phyloP scores from a whole-genome alignment of 2,329 filamentous ascomycete species.

The Gyromitra esculenta region DNA sequence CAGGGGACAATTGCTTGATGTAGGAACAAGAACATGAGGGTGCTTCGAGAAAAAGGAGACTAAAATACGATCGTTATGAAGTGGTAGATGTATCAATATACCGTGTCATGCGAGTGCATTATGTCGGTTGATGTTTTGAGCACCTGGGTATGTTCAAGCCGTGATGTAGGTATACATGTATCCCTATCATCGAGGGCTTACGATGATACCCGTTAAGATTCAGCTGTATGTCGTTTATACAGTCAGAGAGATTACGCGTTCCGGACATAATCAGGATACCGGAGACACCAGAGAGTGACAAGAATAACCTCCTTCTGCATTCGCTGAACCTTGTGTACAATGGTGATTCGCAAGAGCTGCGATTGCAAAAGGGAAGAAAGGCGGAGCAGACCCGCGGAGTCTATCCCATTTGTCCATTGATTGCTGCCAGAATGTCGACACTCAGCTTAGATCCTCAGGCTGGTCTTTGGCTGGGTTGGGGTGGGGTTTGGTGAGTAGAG shows the following conservation, averaged over 20 bases:
- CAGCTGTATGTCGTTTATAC: constrained; percentile 19
- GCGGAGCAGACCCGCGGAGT: constrained; percentile 19
- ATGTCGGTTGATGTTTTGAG: constrained; percentile 41
- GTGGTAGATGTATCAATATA: constrained; percentile 27
- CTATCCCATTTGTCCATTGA: constrained; percentile 34
- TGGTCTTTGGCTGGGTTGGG: constrained; percentile 28
- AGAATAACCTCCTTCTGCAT: constrained; percentile 31
- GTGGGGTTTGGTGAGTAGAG: constrained; percentile 6
- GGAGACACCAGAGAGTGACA: constrained; percentile 37
- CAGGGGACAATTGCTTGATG: constrained; percentile 34
- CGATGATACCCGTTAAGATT: constrained; percentile 29
- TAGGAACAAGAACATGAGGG: constrained; percentile 28
- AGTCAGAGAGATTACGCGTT: constrained; percentile 41
- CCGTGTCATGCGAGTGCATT: constrained; percentile 35
- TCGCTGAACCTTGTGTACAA: constrained; percentile 29
- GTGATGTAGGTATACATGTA: background rate
- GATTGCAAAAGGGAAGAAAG: constrained; percentile 15
- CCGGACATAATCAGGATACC: constrained; percentile 32
- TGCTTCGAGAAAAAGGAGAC: constrained; percentile 18
- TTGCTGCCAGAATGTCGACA: constrained; percentile 25
- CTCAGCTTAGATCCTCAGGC: constrained; percentile 40
- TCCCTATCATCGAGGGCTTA: background rate
- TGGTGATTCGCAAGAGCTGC: constrained; percentile 27
- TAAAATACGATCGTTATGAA: constrained; percentile 3
- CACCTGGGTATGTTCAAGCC: constrained; percentile 13